phyloP scores from a whole-genome alignment of 495 filamentous ascomycete genomes.

The Aspergillus affinis region DNA sequence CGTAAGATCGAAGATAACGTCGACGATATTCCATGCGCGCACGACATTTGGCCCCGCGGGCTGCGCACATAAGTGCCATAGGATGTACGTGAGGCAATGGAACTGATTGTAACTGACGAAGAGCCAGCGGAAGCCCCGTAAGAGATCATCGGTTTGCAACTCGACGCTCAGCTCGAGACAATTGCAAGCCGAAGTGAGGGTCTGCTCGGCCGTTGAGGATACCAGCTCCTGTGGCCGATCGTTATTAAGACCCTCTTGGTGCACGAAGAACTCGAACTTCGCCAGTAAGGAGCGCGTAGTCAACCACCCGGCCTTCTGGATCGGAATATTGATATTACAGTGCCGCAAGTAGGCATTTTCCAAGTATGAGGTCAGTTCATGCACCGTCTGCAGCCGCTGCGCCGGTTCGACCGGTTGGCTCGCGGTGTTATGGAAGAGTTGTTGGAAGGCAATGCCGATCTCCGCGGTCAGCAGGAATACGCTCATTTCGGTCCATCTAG shows the following conservation, averaged over 20 bases:
- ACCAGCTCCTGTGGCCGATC: slow-evolving; percentile 9
- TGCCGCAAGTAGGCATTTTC: slow-evolving; percentile 26
- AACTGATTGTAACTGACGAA: slow-evolving; percentile 29
- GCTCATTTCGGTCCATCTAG: slow-evolving; percentile 31
- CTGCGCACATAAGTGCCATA: slow-evolving; percentile 34
- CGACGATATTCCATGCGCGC: slow-evolving; percentile 23
- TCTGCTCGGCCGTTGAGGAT: slow-evolving; percentile 12
- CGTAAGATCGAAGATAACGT: slow-evolving; percentile 21
- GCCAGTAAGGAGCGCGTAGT: slow-evolving; percentile 22
- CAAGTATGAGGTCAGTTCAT: slow-evolving; percentile 21
- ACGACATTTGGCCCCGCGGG: slow-evolving; percentile 18
- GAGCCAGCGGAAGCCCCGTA: slow-evolving; percentile 30
- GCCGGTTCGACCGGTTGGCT: slow-evolving; percentile 6
- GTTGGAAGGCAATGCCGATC: slow-evolving; percentile 19
- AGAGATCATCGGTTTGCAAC: slow-evolving; percentile 29
- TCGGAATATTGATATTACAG: slow-evolving; percentile 31
- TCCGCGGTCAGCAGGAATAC: slow-evolving; percentile 37
- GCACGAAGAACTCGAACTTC: slow-evolving; percentile 28
- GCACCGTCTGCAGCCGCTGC: slow-evolving; percentile 18
- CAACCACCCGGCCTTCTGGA: slow-evolving; percentile 29
- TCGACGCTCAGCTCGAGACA: slow-evolving; percentile 22
- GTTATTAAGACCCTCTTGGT: slow-evolving; percentile 24
- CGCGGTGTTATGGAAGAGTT: slow-evolving; percentile 9
- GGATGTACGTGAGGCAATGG: slow-evolving; percentile 31
- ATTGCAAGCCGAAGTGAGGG: slow-evolving; percentile 18